Percentiles rank a stretch among this genome's conserved stretches.
These are phyloP conservation scores for Castanea mollissima DNA, from an alignment of 306 rosid species.

Conservation along the genomic window DNA sequence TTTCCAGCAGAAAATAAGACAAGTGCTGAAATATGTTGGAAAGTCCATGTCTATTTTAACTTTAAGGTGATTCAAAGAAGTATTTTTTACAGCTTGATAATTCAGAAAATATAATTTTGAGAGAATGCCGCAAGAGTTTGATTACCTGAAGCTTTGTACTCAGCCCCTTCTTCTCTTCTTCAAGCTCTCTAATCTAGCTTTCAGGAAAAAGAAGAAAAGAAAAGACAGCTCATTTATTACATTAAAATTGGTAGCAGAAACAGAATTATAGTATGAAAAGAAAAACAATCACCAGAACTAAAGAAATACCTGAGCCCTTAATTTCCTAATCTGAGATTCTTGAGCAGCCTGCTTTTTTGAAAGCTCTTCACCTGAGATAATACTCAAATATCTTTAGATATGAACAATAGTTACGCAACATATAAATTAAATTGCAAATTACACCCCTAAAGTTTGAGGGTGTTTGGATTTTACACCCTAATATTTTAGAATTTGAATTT, in stretches of 20 bases:
- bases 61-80: not conserved
- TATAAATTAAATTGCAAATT: no score
- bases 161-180: constrained; percentile 99
- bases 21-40: not conserved
- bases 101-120: constrained; percentile 1
- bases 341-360: constrained; percentile 98
- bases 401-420: not conserved
- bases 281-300: constrained; percentile 22
- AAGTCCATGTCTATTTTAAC: not conserved
- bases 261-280: constrained; percentile 19
- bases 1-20: not conserved
- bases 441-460: no score
- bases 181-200: constrained; percentile 97
- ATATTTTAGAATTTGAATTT: no score
- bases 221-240: not conserved
- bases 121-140: constrained; percentile 18
- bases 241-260: constrained; percentile 19
- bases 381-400: constrained; percentile 11
- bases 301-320: constrained; percentile 81
- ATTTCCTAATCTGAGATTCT: constrained; percentile 83
- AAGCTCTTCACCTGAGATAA: constrained; percentile 89
- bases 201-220: constrained; percentile 40
- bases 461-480: no score
- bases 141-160: constrained; percentile 90
- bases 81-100: not conserved